phyloP scores from a whole-genome alignment of 2,329 filamentous ascomycete species.

The Sporothrix pseudoabietina region DNA sequence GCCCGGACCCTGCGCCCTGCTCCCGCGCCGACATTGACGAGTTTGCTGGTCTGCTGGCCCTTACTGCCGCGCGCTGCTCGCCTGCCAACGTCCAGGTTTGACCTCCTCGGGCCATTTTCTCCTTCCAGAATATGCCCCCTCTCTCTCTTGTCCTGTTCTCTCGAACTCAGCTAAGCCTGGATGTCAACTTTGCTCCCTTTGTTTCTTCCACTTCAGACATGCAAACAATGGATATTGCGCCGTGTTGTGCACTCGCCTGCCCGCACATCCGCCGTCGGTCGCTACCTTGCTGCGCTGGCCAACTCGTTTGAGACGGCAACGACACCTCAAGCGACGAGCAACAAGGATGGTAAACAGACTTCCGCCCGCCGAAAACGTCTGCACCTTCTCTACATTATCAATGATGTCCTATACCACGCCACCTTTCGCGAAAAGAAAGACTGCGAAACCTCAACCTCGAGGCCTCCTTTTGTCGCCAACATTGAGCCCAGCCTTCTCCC shows the following conservation, averaged over 20 bases:
- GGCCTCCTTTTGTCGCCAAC: conserved; percentile 55
- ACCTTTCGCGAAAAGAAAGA: conserved; percentile 48
- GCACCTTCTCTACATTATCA: conserved; percentile 76
- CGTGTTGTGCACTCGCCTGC: conserved; percentile 68
- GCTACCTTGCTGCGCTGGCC: conserved; percentile 72
- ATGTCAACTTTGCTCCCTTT: conserved; percentile 30
- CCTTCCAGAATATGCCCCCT: neutral
- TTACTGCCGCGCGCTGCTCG: conserved; percentile 70
- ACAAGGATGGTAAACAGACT: conserved; percentile 33
- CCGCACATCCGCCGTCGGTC: conserved; percentile 69
- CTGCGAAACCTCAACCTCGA: conserved; percentile 37
- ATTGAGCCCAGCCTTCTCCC: conserved; percentile 62
- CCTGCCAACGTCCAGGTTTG: conserved; percentile 87
- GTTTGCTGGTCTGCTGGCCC: conserved; percentile 68
- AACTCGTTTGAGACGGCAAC: conserved; percentile 52
- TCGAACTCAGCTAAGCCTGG: conserved; percentile 4
- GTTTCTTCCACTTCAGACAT: conserved; percentile 62
- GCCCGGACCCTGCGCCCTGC: conserved; percentile 71
- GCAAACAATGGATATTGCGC: conserved; percentile 81
- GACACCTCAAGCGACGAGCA: conserved; percentile 29
- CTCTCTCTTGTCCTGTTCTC: neutral
- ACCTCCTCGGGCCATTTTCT: conserved; percentile 29
- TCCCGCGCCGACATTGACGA: conserved; percentile 68
- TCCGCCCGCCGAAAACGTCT: conserved; percentile 66
- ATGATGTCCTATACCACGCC: conserved; percentile 74